Evolutionary conservation across 2,329 filamentous ascomycete genomes (phyloP).

Genomic region (Botryotinia convoluta): DNA sequence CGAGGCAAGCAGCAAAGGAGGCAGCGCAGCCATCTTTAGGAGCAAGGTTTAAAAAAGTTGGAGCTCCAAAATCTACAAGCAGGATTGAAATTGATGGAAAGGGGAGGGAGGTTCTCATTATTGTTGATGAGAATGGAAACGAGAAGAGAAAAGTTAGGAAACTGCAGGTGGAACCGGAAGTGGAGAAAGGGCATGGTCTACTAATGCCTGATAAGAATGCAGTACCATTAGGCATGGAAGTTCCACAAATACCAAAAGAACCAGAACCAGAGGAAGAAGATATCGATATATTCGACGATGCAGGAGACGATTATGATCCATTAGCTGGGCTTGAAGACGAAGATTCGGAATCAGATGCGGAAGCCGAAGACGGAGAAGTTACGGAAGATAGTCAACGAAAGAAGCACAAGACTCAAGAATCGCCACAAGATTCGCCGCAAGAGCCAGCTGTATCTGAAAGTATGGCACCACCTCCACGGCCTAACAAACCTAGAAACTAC

Average conservation of each 20-base stretch:
- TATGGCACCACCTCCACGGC: slow-evolving; percentile 50
- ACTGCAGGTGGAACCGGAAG: slow-evolving; percentile 43
- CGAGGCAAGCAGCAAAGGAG: slow-evolving; percentile 56
- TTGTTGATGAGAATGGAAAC: slow-evolving; percentile 63
- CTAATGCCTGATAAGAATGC: slow-evolving; percentile 53
- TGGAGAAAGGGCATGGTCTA: slow-evolving; percentile 44
- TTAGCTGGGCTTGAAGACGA: slow-evolving; percentile 55
- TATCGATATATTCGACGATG: slow-evolving; percentile 64
- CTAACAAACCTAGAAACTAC: slow-evolving; percentile 52
- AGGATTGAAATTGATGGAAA: slow-evolving; percentile 60
- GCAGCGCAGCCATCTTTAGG: slow-evolving; percentile 52
- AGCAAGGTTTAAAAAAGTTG: slow-evolving; percentile 63
- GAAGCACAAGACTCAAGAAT: slow-evolving; percentile 22
- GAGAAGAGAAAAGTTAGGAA: slow-evolving; percentile 64
- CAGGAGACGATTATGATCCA: slow-evolving; percentile 65
- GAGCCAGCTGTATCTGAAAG: slow-evolving; percentile 20
- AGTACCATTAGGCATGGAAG: slow-evolving; percentile 63
- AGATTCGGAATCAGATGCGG: slow-evolving; percentile 39
- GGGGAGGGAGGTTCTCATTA: slow-evolving; percentile 62
- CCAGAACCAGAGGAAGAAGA: slow-evolving; percentile 53
- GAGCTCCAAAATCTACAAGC: slow-evolving; percentile 51
- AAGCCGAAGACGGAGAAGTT: slow-evolving; percentile 46
- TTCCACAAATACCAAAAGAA: slow-evolving; percentile 54
- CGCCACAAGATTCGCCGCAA: slow-evolving; percentile 19
- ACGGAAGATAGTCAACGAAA: slow-evolving; percentile 34